Percentiles rank a stretch among this genome's conserved stretches.
Conservation (phyloP, 768 basidiomycete species). For the Kwoniella dendrophila region DNA sequence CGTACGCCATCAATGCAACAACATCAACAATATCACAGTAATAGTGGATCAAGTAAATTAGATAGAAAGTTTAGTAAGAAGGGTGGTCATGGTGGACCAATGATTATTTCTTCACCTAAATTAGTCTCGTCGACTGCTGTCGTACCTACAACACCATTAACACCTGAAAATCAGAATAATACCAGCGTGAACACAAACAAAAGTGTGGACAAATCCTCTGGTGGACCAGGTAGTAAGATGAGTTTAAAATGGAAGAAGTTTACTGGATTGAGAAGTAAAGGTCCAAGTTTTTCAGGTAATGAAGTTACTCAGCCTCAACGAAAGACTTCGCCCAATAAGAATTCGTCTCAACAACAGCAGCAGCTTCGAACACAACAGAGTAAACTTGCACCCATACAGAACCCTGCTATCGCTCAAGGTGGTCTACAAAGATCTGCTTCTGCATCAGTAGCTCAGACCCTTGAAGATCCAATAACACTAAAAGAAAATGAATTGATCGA, state of each 20-base stretch:
- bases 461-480: conserved; percentile 34
- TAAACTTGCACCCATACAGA: conserved; percentile 1
- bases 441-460: conserved; percentile 8
- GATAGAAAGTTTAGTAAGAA: conserved; percentile 40
- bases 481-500: neutral
- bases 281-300: conserved; percentile 17
- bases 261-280: conserved; percentile 30
- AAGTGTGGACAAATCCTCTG: conserved; percentile 33
- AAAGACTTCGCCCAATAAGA: conserved; percentile 2
- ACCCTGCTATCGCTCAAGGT: neutral
- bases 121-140: conserved; percentile 45
- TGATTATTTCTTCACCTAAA: conserved; percentile 44
- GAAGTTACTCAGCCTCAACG: conserved; percentile 10
- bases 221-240: conserved; percentile 41
- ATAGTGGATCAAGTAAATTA: conserved; percentile 18
- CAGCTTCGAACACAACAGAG: conserved; percentile 10
- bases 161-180: conserved; percentile 15
- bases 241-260: conserved; percentile 44
- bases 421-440: conserved; percentile 14
- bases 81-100: conserved; percentile 22
- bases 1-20: conserved; percentile 33
- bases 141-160: conserved; percentile 25
- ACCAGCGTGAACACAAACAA: conserved; percentile 10
- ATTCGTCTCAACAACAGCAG: conserved; percentile 10
- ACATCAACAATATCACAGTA: too few relatives aligned